phyloP scores from a whole-genome alignment of 148 eudicot species.

The Rhododendron griersonianum region DNA sequence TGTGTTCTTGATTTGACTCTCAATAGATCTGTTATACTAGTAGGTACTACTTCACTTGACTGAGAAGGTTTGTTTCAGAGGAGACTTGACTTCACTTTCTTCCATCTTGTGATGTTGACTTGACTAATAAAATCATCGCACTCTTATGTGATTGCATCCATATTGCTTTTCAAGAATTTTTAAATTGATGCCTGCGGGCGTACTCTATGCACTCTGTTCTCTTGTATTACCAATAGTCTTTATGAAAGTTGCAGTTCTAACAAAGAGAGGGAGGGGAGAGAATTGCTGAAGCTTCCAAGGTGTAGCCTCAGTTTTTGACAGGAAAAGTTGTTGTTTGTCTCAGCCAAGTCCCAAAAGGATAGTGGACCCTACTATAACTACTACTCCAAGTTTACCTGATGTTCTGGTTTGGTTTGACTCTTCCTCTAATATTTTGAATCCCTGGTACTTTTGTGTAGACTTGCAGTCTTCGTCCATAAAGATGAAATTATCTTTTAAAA shows the following conservation, averaged over 20 bases:
- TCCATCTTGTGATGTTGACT: not conserved
- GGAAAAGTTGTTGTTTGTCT: not conserved
- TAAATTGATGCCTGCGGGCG: not conserved
- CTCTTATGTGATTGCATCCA: not conserved
- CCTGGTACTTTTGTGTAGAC: not conserved
- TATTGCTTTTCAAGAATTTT: too few species aligned
- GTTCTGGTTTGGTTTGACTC: not conserved
- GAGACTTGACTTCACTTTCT: not conserved
- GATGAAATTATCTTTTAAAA: not conserved
- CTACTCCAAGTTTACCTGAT: not conserved
- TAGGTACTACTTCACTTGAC: too few species aligned
- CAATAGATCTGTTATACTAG: not conserved
- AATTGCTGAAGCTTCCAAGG: not conserved
- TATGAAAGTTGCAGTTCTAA: not conserved
- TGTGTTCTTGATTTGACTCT: not conserved
- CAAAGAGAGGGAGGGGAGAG: not conserved
- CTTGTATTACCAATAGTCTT: not conserved
- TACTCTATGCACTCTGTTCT: not conserved
- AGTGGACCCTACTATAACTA: not conserved
- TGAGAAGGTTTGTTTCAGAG: too few species aligned
- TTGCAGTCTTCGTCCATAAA: not conserved
- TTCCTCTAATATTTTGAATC: not conserved
- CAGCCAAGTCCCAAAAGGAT: not conserved
- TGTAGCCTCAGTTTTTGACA: not conserved
- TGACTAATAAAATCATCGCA: not conserved